A percentile compares a stretch with the other conserved stretches of the same genome.
Conservation (phyloP, 495 filamentous ascomycete genomes). For the Penicillium maclennaniae region DNA sequence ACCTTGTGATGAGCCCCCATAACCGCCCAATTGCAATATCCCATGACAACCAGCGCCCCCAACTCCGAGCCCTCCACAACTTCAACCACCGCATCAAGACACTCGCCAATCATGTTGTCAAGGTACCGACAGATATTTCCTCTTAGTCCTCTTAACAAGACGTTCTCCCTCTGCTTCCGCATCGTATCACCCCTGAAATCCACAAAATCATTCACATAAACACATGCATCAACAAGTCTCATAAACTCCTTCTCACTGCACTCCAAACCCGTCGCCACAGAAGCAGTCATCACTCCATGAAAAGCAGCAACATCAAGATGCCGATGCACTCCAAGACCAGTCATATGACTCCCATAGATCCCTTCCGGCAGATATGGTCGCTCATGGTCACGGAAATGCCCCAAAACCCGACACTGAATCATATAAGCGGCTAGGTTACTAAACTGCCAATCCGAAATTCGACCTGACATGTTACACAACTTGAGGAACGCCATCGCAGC, state of each 20-base stretch:
- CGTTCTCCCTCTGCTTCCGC: too few species aligned
- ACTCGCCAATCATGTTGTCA: too few species aligned
- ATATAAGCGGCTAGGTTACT: constrained; percentile 10
- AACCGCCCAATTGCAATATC: constrained; percentile 24
- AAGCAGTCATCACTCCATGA: background rate
- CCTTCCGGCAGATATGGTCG: constrained; percentile 5
- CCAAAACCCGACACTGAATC: constrained; percentile 22
- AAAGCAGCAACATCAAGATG: constrained; percentile 16
- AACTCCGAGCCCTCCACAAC: background rate
- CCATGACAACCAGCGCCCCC: constrained; percentile 14
- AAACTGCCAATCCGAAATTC: constrained; percentile 13
- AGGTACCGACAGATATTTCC: too few species aligned
- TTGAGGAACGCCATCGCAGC: constrained; percentile 21
- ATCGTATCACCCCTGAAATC: too few species aligned
- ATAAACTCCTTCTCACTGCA: too few species aligned
- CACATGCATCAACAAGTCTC: too few species aligned
- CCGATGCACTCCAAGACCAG: constrained; percentile 7
- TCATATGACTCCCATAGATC: constrained; percentile 22
- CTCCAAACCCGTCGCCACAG: too few species aligned
- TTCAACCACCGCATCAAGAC: too few species aligned
- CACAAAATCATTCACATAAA: too few species aligned
- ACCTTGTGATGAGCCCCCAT: constrained; percentile 24
- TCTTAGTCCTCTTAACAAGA: too few species aligned
- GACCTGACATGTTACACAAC: constrained; percentile 10
- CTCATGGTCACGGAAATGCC: constrained; percentile 19